Conservation (phyloP, 305 asterid species). For the Stenogyne calaminthoides region DNA sequence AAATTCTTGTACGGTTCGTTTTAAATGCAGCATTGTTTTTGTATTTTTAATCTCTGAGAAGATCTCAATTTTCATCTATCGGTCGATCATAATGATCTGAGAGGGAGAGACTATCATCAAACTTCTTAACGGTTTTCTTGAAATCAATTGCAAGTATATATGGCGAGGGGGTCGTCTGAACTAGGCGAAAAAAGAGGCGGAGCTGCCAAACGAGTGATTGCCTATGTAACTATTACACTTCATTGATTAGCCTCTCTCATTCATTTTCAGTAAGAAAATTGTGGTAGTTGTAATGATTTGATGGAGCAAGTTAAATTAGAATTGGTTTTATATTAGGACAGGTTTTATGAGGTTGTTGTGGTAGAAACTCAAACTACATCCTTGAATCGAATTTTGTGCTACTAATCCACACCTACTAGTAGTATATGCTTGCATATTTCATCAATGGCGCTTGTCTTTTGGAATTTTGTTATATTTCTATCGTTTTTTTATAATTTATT, state of each 20-base stretch:
- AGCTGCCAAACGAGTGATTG: conserved; percentile 21
- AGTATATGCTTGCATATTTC: background rate
- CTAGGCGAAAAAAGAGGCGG: conserved; percentile 30
- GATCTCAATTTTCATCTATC: background rate
- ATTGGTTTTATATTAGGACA: background rate
- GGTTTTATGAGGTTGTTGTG: background rate
- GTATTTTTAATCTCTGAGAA: background rate
- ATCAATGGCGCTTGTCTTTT: background rate
- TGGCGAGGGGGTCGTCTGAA: conserved; percentile 24
- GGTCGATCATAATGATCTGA: background rate
- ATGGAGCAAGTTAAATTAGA: background rate
- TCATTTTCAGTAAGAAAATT: background rate
- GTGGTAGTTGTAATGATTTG: background rate
- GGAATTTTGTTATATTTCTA: background rate
- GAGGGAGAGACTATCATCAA: background rate
- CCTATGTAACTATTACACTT: background rate
- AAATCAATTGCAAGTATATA: background rate
- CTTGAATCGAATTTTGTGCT: background rate
- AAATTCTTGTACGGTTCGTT: conserved; percentile 5
- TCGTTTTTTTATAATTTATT: background rate
- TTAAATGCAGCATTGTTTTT: background rate
- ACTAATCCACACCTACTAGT: background rate
- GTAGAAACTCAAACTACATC: too few relatives aligned
- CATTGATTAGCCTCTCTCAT: background rate
- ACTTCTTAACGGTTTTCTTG: background rate